Conservation (phyloP, 2,329 filamentous ascomycete genomes). For the Exophiala sp. region DNA sequence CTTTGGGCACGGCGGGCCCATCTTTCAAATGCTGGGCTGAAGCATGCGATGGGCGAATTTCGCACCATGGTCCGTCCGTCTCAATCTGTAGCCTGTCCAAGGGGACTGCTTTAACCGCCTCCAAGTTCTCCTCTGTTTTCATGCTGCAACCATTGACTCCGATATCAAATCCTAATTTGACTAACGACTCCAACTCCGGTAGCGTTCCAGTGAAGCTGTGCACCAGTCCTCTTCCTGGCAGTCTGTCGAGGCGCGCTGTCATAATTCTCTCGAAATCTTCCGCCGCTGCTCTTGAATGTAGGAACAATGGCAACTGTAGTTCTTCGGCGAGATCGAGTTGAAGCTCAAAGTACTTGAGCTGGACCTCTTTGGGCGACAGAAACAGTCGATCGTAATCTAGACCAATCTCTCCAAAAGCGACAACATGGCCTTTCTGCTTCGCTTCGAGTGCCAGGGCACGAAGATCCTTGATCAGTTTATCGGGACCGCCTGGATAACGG, state of each 20-base stretch:
- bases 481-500: conserved; percentile 46
- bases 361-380: conserved; percentile 72
- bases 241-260: conserved; percentile 57
- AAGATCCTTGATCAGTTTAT: conserved; percentile 55
- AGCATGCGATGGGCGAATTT: conserved; percentile 85
- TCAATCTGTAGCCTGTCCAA: conserved; percentile 85
- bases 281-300: conserved; percentile 86
- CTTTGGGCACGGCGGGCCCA: conserved; percentile 69
- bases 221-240: conserved; percentile 77
- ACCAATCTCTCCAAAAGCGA: conserved; percentile 90
- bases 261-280: conserved; percentile 76
- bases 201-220: conserved; percentile 90
- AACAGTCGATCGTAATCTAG: conserved; percentile 93
- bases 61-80: conserved; percentile 96
- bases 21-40: conserved; percentile 67
- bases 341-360: conserved; percentile 78
- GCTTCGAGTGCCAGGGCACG: conserved; percentile 60
- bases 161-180: conserved; percentile 78
- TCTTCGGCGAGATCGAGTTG: conserved; percentile 77
- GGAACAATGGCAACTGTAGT: conserved; percentile 79
- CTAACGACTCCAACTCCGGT: conserved; percentile 77
- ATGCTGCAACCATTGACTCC: conserved; percentile 96
- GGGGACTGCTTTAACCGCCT: conserved; percentile 74
- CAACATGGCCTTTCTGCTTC: conserved; percentile 58
- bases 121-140: conserved; percentile 89